Evolutionary conservation across 129 eudicot genomes (phyloP).

Genomic region (Helianthus annuus): HanXRQr2.0-SUNRISE NC_035447.2:140952221-140952720

Average conservation of each 20-base stretch:
- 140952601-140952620: slow-evolving; percentile 95
- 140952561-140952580: slow-evolving; percentile 86
- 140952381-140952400: slow-evolving; percentile 28
- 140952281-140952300: too few relatives aligned
- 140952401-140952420: slow-evolving; percentile 36
- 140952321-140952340: not conserved
- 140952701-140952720: not conserved
- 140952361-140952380: too few relatives aligned
- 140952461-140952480: slow-evolving; percentile 97
- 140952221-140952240: too few relatives aligned
- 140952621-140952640: slow-evolving; percentile 46
- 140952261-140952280: too few relatives aligned
- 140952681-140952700: not conserved
- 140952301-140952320: too few relatives aligned
- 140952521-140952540: slow-evolving; percentile 19
- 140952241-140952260: too few relatives aligned
- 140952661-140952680: too few relatives aligned
- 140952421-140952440: slow-evolving; percentile 2
- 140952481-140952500: slow-evolving; percentile 5
- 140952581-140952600: slow-evolving; percentile 94
- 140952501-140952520: not conserved
- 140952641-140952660: not conserved
- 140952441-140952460: slow-evolving; percentile 78
- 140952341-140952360: not conserved
- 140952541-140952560: slow-evolving; percentile 98